These are phyloP conservation scores for Naganishia randhawae DNA, from an alignment of 768 basidiomycete genomes.

Conservation along the genomic window DNA sequence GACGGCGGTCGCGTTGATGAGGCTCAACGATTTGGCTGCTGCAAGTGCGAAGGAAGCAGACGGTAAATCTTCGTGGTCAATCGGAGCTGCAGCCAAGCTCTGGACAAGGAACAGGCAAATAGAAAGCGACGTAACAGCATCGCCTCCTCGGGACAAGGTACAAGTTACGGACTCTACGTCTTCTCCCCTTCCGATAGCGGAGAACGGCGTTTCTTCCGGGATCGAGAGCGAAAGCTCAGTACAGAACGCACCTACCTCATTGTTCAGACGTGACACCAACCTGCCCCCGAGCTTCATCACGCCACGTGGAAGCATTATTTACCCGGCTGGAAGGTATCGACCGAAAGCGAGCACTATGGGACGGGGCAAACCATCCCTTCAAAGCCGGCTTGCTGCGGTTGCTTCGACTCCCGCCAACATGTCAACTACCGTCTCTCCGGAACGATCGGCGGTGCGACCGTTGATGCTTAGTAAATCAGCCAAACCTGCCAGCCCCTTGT, in stretches of 20 bases:
- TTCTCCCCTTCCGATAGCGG: background rate
- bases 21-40: constrained; percentile 26
- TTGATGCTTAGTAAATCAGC: constrained; percentile 18
- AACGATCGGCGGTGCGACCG: constrained; percentile 13
- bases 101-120: background rate
- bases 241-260: constrained; percentile 11
- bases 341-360: constrained; percentile 6
- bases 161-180: background rate
- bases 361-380: constrained; percentile 19
- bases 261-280: constrained; percentile 27
- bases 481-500: constrained; percentile 18
- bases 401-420: constrained; percentile 11
- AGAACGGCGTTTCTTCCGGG: background rate
- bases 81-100: background rate
- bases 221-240: background rate
- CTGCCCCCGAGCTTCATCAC: constrained; percentile 32
- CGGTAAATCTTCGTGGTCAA: background rate
- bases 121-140: background rate
- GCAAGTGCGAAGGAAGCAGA: background rate
- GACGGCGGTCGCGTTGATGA: constrained; percentile 33
- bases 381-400: constrained; percentile 20
- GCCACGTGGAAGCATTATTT: constrained; percentile 30
- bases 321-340: constrained; percentile 31
- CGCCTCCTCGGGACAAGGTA: background rate
- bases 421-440: background rate